These are phyloP conservation scores for Penicillium coprophilum DNA, from an alignment of 495 filamentous ascomycete genomes.

Conservation along the genomic window DNA sequence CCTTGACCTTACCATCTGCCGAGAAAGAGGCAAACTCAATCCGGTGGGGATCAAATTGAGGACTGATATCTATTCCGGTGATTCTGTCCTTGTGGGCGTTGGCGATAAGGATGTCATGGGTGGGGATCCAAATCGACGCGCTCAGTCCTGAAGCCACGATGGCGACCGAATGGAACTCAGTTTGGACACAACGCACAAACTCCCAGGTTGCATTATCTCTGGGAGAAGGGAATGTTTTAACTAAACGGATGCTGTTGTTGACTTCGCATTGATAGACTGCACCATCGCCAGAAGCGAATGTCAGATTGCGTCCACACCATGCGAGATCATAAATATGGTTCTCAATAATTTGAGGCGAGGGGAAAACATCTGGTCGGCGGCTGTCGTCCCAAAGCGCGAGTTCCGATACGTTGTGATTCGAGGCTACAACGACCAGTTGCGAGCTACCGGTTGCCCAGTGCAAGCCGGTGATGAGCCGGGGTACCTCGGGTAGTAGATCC, in stretches of 20 bases:
- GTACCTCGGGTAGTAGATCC: slow-evolving; percentile 49
- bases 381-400: slow-evolving; percentile 49
- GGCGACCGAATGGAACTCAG: slow-evolving; percentile 28
- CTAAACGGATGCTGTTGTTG: slow-evolving; percentile 39
- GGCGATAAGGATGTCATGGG: slow-evolving; percentile 42
- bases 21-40: slow-evolving; percentile 49
- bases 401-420: slow-evolving; percentile 41
- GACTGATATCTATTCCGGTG: slow-evolving; percentile 46
- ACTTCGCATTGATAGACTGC: slow-evolving; percentile 46
- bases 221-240: slow-evolving; percentile 36
- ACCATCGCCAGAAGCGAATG: slow-evolving; percentile 43
- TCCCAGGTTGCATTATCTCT: slow-evolving; percentile 36
- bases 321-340: slow-evolving; percentile 40
- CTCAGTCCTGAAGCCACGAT: slow-evolving; percentile 36
- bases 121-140: slow-evolving; percentile 45
- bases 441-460: slow-evolving; percentile 43
- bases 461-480: slow-evolving; percentile 45
- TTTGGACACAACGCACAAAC: slow-evolving; percentile 38
- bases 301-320: slow-evolving; percentile 37
- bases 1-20: slow-evolving; percentile 61
- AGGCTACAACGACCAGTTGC: slow-evolving; percentile 45
- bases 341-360: slow-evolving; percentile 40
- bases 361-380: slow-evolving; percentile 43
- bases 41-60: slow-evolving; percentile 29
- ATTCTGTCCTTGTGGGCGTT: slow-evolving; percentile 47